Base-by-base conservation (phyloP, 208 protist genomes). In the Sergeia podlipaevii region DNA sequence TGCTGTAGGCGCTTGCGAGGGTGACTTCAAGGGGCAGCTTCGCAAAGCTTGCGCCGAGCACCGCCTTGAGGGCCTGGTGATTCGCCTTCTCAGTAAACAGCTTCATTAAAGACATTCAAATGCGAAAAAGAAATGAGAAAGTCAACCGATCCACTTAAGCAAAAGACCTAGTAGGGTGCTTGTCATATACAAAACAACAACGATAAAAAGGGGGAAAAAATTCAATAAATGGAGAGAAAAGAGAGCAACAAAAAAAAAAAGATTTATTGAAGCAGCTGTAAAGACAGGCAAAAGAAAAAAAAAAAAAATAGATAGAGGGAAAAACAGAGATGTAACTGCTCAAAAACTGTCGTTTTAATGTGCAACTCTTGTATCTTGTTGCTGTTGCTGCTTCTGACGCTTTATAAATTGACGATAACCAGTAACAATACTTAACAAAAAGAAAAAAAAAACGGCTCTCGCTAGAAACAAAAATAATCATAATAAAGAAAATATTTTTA, bases 21-120 rank as follows among this genome's bases (percentile, higher is more conserved):
- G 54, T 70, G 32, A 95, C 71, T 65, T 86, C 75, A 26, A 92
- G 65, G 11, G 80, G 84, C 36, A 50, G 55, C 36, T 72, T 52
- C 29, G 62, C 48, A 55, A 79, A 73, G 47, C 74, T 44, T 27
- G 77, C 80, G 43, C 65, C 74, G 8, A 95, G 70, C 50, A 95
- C 46, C 11, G 74, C 74, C 74, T 95, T 91, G 37, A 95, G 75
- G 36, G 88, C 81, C 65, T 95, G 77, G 50, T 89, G 74, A 66
- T 95, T 95, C 49, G 88, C 88, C 66, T 88, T 89, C 51, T 95
- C 88, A 1, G 88, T 88, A 38, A 91, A 82, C 27, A 95, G 51
- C 42, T 77, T 85, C 30, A 72, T 39, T 54, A 23, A 23, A 7
- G 38, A 68, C 56, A 15, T 42, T 51, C 26, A 74, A 62, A 21